A percentile compares a stretch with the other conserved stretches of the same genome.
phyloP scores from a whole-genome alignment of 805 yeast species.

The Starmerella potacharoeniae region DNA sequence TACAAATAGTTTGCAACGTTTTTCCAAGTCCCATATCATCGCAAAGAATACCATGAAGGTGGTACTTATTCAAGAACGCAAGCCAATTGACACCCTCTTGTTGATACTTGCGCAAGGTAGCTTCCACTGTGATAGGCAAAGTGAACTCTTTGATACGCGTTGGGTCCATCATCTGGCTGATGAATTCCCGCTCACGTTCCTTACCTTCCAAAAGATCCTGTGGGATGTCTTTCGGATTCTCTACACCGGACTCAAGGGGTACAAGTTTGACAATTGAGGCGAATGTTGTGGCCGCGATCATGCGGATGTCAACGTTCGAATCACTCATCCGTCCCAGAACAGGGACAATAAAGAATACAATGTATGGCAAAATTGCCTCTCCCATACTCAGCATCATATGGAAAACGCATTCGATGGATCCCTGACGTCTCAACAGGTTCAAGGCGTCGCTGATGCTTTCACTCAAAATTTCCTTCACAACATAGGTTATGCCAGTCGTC shows the following conservation, averaged over 20 bases:
- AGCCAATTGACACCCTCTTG: conserved; percentile 99
- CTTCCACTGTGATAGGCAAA: conserved; percentile 83
- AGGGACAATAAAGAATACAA: conserved; percentile 90
- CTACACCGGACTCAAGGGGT: conserved; percentile 94
- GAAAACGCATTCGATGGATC: conserved; percentile 83
- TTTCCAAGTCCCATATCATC: conserved; percentile 99
- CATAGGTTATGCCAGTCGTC: conserved; percentile 57
- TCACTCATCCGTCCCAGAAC: conserved; percentile 97
- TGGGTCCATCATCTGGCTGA: conserved; percentile 97
- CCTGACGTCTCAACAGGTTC: conserved; percentile 65
- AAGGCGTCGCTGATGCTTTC: conserved; percentile 75
- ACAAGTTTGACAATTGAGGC: conserved; percentile 91
- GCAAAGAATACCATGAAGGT: conserved; percentile 92
- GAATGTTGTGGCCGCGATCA: conserved; percentile 87
- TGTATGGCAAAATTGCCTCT: conserved; percentile 78
- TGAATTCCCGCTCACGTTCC: conserved; percentile 86
- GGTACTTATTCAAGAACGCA: conserved; percentile 87
- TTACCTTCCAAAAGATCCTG: conserved; percentile 72
- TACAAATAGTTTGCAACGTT: conserved; percentile 92
- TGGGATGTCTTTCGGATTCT: conserved; percentile 90
- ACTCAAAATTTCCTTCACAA: conserved; percentile 56
- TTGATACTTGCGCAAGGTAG: conserved; percentile 86
- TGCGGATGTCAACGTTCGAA: conserved; percentile 74
- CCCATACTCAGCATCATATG: conserved; percentile 83
- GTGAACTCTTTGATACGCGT: conserved; percentile 76